Evolutionary conservation across 345 rosid genomes (phyloP).

Genomic region (Boechera retrofracta): DNA sequence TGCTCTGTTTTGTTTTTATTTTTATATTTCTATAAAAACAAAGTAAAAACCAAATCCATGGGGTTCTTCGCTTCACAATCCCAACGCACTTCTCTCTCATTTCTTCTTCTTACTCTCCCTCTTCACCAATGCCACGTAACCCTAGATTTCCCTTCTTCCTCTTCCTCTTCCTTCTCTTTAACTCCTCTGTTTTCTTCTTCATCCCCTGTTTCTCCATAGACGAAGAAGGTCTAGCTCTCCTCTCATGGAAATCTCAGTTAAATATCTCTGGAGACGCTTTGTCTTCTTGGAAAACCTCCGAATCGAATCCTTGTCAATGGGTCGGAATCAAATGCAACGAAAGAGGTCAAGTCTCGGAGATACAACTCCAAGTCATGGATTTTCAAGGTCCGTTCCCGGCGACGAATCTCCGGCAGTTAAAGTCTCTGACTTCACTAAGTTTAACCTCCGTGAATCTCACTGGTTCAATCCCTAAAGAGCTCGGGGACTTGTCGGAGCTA

Average conservation of each 20-base stretch:
- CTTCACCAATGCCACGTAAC: slow-evolving; percentile 68
- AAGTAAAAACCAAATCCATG: slow-evolving; percentile 60
- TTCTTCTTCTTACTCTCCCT: slow-evolving; percentile 40
- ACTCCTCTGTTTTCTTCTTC: slow-evolving; percentile 51
- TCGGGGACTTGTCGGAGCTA: slow-evolving; percentile 67
- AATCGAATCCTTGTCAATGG: slow-evolving; percentile 76
- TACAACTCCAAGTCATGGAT: slow-evolving; percentile 60
- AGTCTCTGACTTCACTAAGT: slow-evolving; percentile 59
- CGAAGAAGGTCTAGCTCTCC: slow-evolving; percentile 71
- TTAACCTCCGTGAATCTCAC: slow-evolving; percentile 80
- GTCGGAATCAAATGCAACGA: slow-evolving; percentile 73
- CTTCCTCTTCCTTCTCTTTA: slow-evolving; percentile 53
- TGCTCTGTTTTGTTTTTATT: slow-evolving; percentile 36
- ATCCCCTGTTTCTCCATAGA: slow-evolving; percentile 63
- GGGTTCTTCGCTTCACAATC: slow-evolving; percentile 76
- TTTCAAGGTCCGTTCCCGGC: slow-evolving; percentile 75
- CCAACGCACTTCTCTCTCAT: slow-evolving; percentile 55
- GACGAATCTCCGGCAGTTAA: slow-evolving; percentile 62
- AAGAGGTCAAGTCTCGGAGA: slow-evolving; percentile 58
- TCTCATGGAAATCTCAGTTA: slow-evolving; percentile 76
- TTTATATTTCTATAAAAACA: slow-evolving; percentile 70
- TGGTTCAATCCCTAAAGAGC: slow-evolving; percentile 67
- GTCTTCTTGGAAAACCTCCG: slow-evolving; percentile 63
- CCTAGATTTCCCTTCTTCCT: slow-evolving; percentile 53
- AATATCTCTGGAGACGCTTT: slow-evolving; percentile 59